Evolutionary conservation across 176 grass and related monocot genomes (phyloP).

Genomic region (Phragmites australis): DNA sequence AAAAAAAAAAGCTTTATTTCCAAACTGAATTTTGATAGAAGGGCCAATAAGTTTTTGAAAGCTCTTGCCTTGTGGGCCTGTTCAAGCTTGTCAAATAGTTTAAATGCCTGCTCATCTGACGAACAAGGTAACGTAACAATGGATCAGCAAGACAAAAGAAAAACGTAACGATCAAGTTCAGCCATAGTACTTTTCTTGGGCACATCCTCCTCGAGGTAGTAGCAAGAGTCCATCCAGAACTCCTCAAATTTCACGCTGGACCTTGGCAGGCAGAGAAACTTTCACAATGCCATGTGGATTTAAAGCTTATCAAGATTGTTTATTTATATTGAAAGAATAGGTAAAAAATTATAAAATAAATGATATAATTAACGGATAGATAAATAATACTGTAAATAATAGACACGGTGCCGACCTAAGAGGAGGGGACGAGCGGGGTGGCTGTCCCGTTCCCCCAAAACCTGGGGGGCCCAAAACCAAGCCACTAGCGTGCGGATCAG

Average conservation of each 20-base stretch:
- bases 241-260: constrained; percentile 37
- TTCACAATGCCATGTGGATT: too few relatives aligned
- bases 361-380: too few relatives aligned
- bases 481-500: too few relatives aligned
- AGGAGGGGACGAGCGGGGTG: too few relatives aligned
- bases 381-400: too few relatives aligned
- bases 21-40: not conserved
- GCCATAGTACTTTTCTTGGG: constrained; percentile 50
- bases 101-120: constrained; percentile 36
- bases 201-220: constrained; percentile 45
- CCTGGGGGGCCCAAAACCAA: too few relatives aligned
- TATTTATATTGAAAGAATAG: too few relatives aligned
- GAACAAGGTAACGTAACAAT: not conserved
- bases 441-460: too few relatives aligned
- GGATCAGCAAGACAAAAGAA: not conserved
- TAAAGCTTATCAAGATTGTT: too few relatives aligned
- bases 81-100: constrained; percentile 54
- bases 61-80: constrained; percentile 37
- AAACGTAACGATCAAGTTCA: not conserved
- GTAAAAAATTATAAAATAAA: too few relatives aligned
- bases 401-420: too few relatives aligned
- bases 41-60: not conserved
- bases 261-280: too few relatives aligned
- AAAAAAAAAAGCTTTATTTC: not conserved
- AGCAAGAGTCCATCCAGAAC: constrained; percentile 61